phyloP scores from a whole-genome alignment of 768 basidiomycete species.

The Pleurotus salmoneostramineus region DNA sequence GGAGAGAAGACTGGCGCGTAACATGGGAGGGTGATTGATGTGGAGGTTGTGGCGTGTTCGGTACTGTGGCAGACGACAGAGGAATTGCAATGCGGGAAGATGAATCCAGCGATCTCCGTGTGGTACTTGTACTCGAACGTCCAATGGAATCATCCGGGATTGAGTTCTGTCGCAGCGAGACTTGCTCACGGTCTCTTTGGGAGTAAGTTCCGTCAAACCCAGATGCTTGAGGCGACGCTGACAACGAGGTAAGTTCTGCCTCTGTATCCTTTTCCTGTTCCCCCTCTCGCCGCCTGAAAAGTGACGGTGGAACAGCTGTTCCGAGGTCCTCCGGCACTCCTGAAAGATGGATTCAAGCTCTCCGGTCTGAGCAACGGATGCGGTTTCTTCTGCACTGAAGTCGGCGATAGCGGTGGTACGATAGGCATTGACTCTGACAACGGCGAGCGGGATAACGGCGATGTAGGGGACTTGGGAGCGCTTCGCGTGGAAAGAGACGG shows the following conservation, averaged over 20 bases:
- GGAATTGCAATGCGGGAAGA: background rate
- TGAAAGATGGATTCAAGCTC: conserved; percentile 22
- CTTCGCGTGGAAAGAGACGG: conserved; percentile 12
- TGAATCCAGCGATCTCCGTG: too few relatives aligned
- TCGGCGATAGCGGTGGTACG: conserved; percentile 18
- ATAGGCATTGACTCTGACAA: background rate
- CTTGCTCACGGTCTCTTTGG: background rate
- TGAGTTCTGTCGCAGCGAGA: background rate
- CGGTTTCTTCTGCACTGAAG: conserved; percentile 11
- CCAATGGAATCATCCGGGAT: background rate
- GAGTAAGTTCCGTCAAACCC: background rate
- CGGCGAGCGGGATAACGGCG: conserved; percentile 27
- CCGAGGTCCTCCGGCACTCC: background rate
- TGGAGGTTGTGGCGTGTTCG: conserved; percentile 17
- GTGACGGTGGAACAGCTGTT: conserved; percentile 1
- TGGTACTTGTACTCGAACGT: background rate
- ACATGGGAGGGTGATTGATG: conserved; percentile 33
- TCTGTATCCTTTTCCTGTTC: background rate
- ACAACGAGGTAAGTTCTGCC: background rate
- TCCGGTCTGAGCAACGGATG: conserved; percentile 21
- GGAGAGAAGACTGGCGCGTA: conserved; percentile 39
- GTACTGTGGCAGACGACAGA: background rate
- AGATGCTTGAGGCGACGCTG: background rate
- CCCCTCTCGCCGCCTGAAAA: background rate
- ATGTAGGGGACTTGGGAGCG: conserved; percentile 27